phyloP scores from a whole-genome alignment of 768 basidiomycete genomes.

The Boletus rubroflammeus region DNA sequence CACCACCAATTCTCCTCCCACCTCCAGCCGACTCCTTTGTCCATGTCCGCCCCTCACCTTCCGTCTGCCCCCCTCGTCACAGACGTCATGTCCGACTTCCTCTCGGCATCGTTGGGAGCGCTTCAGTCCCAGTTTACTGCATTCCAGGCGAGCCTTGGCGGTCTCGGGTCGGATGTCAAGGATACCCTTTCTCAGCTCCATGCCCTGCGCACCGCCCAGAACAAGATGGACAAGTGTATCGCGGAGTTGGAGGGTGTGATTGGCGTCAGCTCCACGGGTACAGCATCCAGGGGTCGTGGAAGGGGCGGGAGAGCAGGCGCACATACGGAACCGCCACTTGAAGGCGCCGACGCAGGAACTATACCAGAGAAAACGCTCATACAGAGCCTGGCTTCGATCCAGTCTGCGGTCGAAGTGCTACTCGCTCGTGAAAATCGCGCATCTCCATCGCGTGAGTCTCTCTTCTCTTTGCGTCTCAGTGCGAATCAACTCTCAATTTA shows the following conservation, averaged over 20 bases:
- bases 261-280: conserved; percentile 2
- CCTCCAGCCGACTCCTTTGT: background rate
- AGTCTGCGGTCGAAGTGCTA: conserved; percentile 18
- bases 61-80: background rate
- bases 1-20: background rate
- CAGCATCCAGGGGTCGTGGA: background rate
- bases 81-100: background rate
- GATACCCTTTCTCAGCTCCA: conserved; percentile 16
- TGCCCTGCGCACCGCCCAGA: conserved; percentile 14
- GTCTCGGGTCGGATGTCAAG: conserved; percentile 12
- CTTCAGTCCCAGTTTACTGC: conserved; percentile 17
- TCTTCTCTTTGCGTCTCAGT: background rate
- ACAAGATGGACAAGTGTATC: conserved; percentile 4
- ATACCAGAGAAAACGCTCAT: conserved; percentile 2
- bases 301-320: background rate
- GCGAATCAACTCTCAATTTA: background rate
- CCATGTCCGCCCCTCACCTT: background rate
- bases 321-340: background rate
- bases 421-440: conserved; percentile 8
- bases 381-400: conserved; percentile 18
- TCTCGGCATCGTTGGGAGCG: background rate
- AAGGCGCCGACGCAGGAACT: background rate
- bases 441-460: conserved; percentile 10
- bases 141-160: conserved; percentile 8
- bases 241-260: conserved; percentile 13